Evolutionary conservation across 2,329 filamentous ascomycete species (phyloP).

Genomic region (Neonectria ditissima): DNA sequence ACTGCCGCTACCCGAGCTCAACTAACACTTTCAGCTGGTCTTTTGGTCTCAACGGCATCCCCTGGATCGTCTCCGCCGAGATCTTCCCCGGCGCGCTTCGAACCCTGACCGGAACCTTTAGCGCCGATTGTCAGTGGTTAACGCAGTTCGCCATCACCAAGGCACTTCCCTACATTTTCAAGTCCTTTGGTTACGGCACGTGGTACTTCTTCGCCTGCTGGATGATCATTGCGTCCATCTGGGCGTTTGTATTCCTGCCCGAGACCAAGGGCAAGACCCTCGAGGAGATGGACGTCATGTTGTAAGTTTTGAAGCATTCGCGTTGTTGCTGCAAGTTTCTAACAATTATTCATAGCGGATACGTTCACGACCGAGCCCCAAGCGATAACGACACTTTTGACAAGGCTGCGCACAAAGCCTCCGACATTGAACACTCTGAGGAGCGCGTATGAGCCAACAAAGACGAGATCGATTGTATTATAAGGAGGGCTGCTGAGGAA

Average conservation of each 20-base stretch:
- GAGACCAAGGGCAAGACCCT: slow-evolving; percentile 67
- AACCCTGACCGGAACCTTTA: slow-evolving; percentile 55
- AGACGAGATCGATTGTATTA: slow-evolving; percentile 4
- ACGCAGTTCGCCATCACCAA: slow-evolving; percentile 58
- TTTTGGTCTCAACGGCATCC: slow-evolving; percentile 59
- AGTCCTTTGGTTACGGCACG: slow-evolving; percentile 60
- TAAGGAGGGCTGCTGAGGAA: background rate
- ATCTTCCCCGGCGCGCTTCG: slow-evolving; percentile 59
- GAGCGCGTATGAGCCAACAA: slow-evolving; percentile 28
- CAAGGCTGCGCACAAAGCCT: slow-evolving; percentile 30
- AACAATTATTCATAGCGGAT: slow-evolving; percentile 27
- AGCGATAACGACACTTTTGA: slow-evolving; percentile 30
- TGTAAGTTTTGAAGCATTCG: slow-evolving; percentile 33
- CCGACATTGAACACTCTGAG: slow-evolving; percentile 39
- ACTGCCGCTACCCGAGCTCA: rapidly evolving
- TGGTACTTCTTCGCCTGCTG: slow-evolving; percentile 69
- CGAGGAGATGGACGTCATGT: slow-evolving; percentile 62
- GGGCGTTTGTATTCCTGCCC: slow-evolving; percentile 64
- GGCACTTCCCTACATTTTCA: slow-evolving; percentile 59
- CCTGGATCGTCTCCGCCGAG: slow-evolving; percentile 59
- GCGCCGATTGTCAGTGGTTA: slow-evolving; percentile 57
- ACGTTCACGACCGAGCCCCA: slow-evolving; percentile 36
- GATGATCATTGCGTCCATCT: slow-evolving; percentile 61
- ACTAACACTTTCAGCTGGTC: slow-evolving; percentile 51
- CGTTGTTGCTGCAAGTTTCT: background rate